These are phyloP conservation scores for Aspergillus sergii DNA, from an alignment of 2,329 filamentous ascomycete genomes.

Conservation along the genomic window DNA sequence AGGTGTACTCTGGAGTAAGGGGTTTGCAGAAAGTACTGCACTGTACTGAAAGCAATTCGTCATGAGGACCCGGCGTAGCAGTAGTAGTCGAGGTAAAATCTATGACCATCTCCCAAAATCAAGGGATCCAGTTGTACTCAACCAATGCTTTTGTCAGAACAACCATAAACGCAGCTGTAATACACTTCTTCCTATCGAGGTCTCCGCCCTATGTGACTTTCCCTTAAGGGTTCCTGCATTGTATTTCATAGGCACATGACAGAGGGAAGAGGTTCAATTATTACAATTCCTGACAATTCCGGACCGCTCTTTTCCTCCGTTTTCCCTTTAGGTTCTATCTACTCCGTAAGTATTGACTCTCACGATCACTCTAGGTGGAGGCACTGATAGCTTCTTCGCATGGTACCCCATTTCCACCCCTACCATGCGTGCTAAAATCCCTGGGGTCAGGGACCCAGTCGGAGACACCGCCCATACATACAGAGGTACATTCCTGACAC, in stretches of 20 bases:
- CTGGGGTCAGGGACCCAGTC: slow-evolving; percentile 8
- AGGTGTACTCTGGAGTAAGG: neutral
- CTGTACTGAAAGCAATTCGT: neutral
- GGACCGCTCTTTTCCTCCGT: neutral
- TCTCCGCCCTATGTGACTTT: slow-evolving; percentile 12
- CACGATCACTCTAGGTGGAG: neutral
- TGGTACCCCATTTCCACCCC: neutral
- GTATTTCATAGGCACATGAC: neutral
- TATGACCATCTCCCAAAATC: neutral
- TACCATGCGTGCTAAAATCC: neutral
- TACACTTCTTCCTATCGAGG: slow-evolving; percentile 1
- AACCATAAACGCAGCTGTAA: slow-evolving; percentile 8
- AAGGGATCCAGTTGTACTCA: slow-evolving; percentile 8
- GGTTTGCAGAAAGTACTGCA: neutral
- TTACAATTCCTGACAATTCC: neutral
- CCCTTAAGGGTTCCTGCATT: slow-evolving; percentile 11
- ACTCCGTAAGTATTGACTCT: no score
- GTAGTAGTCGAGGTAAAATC: neutral
- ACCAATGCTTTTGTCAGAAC: slow-evolving; percentile 12
- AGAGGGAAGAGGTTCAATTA: neutral
- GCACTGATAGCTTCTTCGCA: neutral
- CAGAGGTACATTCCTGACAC: slow-evolving; percentile 12
- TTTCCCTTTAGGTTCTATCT: neutral
- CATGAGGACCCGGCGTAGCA: neutral
- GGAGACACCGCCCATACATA: slow-evolving; percentile 22